These are phyloP conservation scores for Glebionis coronaria DNA, from an alignment of 129 eudicot species.

Conservation along the genomic window DNA sequence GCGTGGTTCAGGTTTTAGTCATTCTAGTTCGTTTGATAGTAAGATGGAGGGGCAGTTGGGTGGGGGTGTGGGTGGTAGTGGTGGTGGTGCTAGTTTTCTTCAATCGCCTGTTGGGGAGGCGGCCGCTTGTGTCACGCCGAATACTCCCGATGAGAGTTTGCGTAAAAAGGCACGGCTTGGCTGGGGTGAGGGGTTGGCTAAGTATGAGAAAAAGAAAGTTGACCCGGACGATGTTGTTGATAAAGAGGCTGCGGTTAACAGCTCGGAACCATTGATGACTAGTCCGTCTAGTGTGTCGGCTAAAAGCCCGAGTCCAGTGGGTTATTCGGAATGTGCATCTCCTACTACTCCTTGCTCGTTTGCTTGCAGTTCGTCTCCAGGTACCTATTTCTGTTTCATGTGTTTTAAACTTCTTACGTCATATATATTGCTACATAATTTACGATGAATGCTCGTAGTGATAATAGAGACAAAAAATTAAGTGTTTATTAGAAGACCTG, in stretches of 20 bases:
- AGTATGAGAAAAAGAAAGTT: constrained; percentile 91
- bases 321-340: constrained; percentile 61
- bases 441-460: too few relatives aligned
- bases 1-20: constrained; percentile 69
- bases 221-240: constrained; percentile 56
- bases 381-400: constrained; percentile 28
- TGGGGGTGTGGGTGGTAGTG: constrained; percentile 19
- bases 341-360: constrained; percentile 90
- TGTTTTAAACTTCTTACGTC: too few relatives aligned
- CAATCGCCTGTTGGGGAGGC: constrained; percentile 64
- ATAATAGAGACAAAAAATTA: too few relatives aligned
- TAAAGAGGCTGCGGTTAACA: constrained; percentile 41
- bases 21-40: constrained; percentile 48
- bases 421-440: too few relatives aligned
- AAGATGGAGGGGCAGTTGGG: constrained; percentile 43
- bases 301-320: constrained; percentile 56
- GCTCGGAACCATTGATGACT: constrained; percentile 41
- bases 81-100: constrained; percentile 25
- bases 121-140: constrained; percentile 41
- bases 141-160: constrained; percentile 57
- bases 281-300: constrained; percentile 31
- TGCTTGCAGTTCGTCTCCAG: constrained; percentile 86
- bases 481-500: too few relatives aligned
- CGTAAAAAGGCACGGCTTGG: constrained; percentile 94
- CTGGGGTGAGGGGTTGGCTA: constrained; percentile 98